phyloP scores from a whole-genome alignment of 352 stramenopile species.

The Phytophthora europaea region DNA sequence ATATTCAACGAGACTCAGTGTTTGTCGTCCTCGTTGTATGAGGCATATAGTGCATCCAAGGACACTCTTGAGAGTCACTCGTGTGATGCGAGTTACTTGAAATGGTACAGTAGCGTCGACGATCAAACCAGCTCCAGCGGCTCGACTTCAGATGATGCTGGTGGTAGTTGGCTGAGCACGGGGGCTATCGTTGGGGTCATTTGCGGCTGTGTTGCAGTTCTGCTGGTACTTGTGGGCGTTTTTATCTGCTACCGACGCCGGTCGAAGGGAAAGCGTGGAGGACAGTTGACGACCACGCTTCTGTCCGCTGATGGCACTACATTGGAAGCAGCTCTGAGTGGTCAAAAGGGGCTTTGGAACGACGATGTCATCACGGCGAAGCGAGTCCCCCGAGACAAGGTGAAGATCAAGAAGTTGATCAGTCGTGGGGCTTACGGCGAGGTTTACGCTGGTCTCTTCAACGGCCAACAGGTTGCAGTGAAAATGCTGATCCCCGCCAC shows the following conservation, averaged over 20 bases:
- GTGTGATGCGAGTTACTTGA: slow-evolving; percentile 19
- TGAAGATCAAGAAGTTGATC: slow-evolving; percentile 33
- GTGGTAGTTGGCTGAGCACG: not conserved
- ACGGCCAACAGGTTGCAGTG: slow-evolving; percentile 46
- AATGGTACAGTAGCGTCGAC: slow-evolving; percentile 37
- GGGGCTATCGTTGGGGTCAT: slow-evolving; percentile 13
- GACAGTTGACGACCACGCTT: not conserved
- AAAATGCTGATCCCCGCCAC: slow-evolving; percentile 47
- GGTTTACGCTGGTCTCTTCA: slow-evolving; percentile 47
- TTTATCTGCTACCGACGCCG: slow-evolving; percentile 8
- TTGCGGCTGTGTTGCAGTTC: slow-evolving; percentile 3
- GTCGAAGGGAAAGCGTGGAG: slow-evolving; percentile 6
- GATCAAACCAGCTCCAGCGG: not conserved
- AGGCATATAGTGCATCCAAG: not conserved
- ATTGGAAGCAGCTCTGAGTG: slow-evolving; percentile 10
- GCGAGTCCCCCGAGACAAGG: slow-evolving; percentile 40
- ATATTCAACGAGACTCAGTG: slow-evolving; percentile 16
- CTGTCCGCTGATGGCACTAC: not conserved
- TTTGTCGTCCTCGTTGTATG: slow-evolving; percentile 10
- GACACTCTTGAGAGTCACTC: slow-evolving; percentile 10
- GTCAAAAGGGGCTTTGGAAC: slow-evolving; percentile 35
- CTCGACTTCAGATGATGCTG: not conserved
- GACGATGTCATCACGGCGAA: slow-evolving; percentile 49
- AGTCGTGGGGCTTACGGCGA: slow-evolving; percentile 51
- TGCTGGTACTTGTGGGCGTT: not conserved